Conservation (phyloP, 306 rosid species). For the Sechiopsis laciniata region DNA sequence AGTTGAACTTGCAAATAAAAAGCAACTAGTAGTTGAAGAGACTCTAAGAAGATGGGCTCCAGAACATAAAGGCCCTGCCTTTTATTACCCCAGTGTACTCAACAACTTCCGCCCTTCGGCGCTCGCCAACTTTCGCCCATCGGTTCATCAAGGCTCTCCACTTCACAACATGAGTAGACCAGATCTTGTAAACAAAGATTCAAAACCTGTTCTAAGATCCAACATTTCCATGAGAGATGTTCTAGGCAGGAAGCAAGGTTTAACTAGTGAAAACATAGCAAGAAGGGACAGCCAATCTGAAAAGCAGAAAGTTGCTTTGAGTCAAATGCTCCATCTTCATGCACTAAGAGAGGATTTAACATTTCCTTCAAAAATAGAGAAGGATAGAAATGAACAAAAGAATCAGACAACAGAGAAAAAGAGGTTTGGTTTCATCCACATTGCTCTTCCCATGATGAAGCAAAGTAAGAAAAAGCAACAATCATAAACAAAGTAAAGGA, state of each 20-base stretch:
- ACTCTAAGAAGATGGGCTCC: conserved; percentile 66
- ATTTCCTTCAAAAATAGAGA: conserved; percentile 47
- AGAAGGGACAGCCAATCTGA: conserved; percentile 39
- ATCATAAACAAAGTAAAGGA: background rate
- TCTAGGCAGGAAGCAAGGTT: conserved; percentile 68
- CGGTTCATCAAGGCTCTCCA: conserved; percentile 37
- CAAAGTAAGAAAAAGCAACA: conserved; percentile 58
- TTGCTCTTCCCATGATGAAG: conserved; percentile 69
- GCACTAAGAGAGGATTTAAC: conserved; percentile 62
- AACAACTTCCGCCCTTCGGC: conserved; percentile 34
- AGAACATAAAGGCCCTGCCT: conserved; percentile 34
- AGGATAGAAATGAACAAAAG: conserved; percentile 46
- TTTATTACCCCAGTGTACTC: conserved; percentile 32
- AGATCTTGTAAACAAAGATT: conserved; percentile 26
- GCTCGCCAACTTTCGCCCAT: conserved; percentile 32
- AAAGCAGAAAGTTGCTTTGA: conserved; percentile 68
- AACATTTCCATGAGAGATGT: conserved; percentile 82
- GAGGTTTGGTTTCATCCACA: conserved; percentile 81
- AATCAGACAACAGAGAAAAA: conserved; percentile 49
- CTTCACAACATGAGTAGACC: conserved; percentile 29
- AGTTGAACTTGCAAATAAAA: conserved; percentile 65
- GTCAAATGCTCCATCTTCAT: conserved; percentile 78
- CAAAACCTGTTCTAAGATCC: conserved; percentile 48
- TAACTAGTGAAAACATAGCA: conserved; percentile 35
- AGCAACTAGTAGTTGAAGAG: conserved; percentile 68